A percentile compares a stretch with the other conserved stretches of the same genome.
phyloP scores from a whole-genome alignment of 1,284 basidiomycete genomes.

The Lignosus rhinocerotis region DNA sequence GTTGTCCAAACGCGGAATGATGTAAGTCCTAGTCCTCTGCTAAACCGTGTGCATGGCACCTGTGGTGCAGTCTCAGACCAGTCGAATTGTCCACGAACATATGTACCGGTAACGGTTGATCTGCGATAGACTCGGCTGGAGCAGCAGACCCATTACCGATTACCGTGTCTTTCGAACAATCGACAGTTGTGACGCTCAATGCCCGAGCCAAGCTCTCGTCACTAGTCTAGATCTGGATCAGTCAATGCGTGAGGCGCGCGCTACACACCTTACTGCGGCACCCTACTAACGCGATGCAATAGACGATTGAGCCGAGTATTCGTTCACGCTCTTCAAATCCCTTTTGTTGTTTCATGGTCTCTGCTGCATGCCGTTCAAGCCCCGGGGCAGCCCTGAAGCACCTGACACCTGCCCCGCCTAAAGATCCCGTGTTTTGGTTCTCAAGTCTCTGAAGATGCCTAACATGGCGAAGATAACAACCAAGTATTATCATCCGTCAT shows the following conservation, averaged over 20 bases:
- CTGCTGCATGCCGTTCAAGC: not conserved
- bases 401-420: conserved; percentile 13
- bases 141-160: not conserved
- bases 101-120: not conserved
- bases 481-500: conserved; percentile 23
- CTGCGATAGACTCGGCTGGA: not conserved
- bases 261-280: not conserved
- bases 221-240: conserved; percentile 6
- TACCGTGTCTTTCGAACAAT: not conserved
- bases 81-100: not conserved
- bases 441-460: conserved; percentile 13
- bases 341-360: not conserved
- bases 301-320: not conserved
- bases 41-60: not conserved
- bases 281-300: not conserved
- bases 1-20: too few relatives aligned
- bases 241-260: not conserved
- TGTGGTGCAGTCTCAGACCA: not conserved
- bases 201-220: not conserved
- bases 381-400: conserved; percentile 9
- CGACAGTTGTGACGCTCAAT: not conserved
- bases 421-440: conserved; percentile 5
- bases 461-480: conserved; percentile 15
- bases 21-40: not conserved
- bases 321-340: not conserved